A percentile compares a stretch with the other conserved stretches of the same genome.
These are phyloP conservation scores for Pestalotiopsis sp. DNA, from an alignment of 2,329 filamentous ascomycete species.

Conservation along the genomic window DNA sequence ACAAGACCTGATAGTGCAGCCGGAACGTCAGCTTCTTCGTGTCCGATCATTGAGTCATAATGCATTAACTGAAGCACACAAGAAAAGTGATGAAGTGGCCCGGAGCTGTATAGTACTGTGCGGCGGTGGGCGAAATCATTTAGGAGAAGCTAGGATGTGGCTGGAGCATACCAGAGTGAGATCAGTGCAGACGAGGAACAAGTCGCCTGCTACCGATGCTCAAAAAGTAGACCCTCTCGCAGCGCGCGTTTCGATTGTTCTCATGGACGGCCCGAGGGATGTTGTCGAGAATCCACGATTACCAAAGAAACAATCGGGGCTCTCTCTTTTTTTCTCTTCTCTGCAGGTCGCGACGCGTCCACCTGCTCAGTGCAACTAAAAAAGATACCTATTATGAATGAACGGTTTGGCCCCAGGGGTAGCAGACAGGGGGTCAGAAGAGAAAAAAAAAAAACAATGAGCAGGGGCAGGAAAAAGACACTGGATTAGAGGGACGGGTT, in stretches of 20 bases:
- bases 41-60: background rate
- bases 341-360: slow-evolving; percentile 12
- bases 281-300: slow-evolving; percentile 15
- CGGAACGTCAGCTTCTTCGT: slow-evolving; percentile 1
- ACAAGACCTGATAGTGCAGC: slow-evolving; percentile 35
- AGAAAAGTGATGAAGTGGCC: background rate
- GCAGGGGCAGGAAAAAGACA: slow-evolving; percentile 1
- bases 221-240: slow-evolving; percentile 29
- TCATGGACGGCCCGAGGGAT: slow-evolving; percentile 9
- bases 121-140: background rate
- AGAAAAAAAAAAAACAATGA: background rate
- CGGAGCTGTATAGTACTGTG: background rate
- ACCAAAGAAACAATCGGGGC: slow-evolving; percentile 19
- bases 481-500: slow-evolving; percentile 11
- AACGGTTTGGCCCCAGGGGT: slow-evolving; percentile 2
- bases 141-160: slow-evolving; percentile 13
- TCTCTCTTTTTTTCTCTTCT: slow-evolving; percentile 4
- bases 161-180: slow-evolving; percentile 51
- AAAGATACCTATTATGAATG: slow-evolving; percentile 2
- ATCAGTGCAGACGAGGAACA: slow-evolving; percentile 64
- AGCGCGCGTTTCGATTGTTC: slow-evolving; percentile 16
- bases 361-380: slow-evolving; percentile 1
- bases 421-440: background rate
- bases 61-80: background rate
- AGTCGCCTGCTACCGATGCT: slow-evolving; percentile 65